Conservation (phyloP, 1,139 yeast species). For the Pneumocystis canis region DNA sequence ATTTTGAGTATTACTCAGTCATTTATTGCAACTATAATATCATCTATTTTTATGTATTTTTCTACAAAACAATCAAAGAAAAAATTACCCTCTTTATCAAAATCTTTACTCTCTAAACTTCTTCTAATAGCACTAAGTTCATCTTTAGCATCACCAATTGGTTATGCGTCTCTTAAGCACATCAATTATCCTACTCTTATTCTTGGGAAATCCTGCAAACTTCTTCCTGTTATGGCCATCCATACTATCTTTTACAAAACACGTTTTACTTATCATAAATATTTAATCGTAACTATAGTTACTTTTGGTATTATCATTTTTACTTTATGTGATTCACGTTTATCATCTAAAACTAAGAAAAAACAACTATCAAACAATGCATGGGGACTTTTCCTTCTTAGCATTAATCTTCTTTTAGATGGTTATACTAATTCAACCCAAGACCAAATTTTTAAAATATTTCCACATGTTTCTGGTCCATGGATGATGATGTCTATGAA, state of each 20-base stretch:
- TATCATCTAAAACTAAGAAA: conserved; percentile 19
- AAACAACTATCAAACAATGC: conserved; percentile 17
- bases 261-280: conserved; percentile 60
- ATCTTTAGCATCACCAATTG: conserved; percentile 66
- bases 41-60: conserved; percentile 62
- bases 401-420: conserved; percentile 58
- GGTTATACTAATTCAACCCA: conserved; percentile 91
- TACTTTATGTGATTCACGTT: conserved; percentile 36
- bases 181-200: conserved; percentile 76
- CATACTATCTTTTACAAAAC: conserved; percentile 63
- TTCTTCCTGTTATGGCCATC: conserved; percentile 80
- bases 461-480: conserved; percentile 49
- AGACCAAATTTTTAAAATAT: conserved; percentile 54
- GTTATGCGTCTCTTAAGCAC: conserved; percentile 59
- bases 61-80: conserved; percentile 36
- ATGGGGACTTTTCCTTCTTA: conserved; percentile 47
- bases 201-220: conserved; percentile 82
- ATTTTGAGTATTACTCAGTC: background rate
- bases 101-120: conserved; percentile 31
- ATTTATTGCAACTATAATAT: conserved; percentile 28
- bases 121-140: conserved; percentile 60
- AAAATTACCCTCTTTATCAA: conserved; percentile 21
- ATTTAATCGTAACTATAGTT: conserved; percentile 57
- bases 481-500: conserved; percentile 78
- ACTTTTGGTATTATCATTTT: conserved; percentile 72